Percentiles rank a stretch among this genome's conserved stretches.
Conservation (phyloP, 2,329 filamentous ascomycete genomes). For the Ophiocordyceps camponoti-saundersi region DNA sequence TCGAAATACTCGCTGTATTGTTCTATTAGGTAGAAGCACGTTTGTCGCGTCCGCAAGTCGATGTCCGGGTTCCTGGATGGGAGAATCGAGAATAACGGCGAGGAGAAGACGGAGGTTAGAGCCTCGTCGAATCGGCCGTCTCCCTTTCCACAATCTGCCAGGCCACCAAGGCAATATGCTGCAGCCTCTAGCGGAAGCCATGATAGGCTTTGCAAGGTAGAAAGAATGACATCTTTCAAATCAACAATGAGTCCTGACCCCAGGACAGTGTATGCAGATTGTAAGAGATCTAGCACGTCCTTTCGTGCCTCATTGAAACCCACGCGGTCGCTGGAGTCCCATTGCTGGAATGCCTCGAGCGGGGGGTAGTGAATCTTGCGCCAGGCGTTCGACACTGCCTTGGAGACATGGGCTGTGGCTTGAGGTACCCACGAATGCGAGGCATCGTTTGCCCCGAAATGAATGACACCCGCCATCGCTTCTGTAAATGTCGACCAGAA, state of each 20-base stretch:
- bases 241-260: constrained; percentile 37
- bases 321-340: constrained; percentile 53
- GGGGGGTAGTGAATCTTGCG: constrained; percentile 54
- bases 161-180: constrained; percentile 44
- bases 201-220: constrained; percentile 26
- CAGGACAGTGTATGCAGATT: constrained; percentile 49
- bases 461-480: constrained; percentile 41
- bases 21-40: constrained; percentile 53
- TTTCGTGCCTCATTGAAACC: constrained; percentile 58
- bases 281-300: constrained; percentile 63
- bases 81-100: constrained; percentile 38
- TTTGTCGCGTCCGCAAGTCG: constrained; percentile 46
- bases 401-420: constrained; percentile 41
- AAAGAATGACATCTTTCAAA: constrained; percentile 38
- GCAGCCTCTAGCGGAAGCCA: constrained; percentile 46
- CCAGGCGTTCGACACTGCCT: constrained; percentile 50
- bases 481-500: constrained; percentile 71
- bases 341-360: constrained; percentile 35
- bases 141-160: constrained; percentile 49
- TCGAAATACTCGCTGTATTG: constrained; percentile 64
- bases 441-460: constrained; percentile 25
- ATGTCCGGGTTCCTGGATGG: constrained; percentile 31
- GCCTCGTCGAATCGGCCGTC: constrained; percentile 38
- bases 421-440: constrained; percentile 36
- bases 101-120: constrained; percentile 44